Evolutionary conservation across 169 alveolate genomes (phyloP).

Genomic region (Plasmodium malariae): DNA sequence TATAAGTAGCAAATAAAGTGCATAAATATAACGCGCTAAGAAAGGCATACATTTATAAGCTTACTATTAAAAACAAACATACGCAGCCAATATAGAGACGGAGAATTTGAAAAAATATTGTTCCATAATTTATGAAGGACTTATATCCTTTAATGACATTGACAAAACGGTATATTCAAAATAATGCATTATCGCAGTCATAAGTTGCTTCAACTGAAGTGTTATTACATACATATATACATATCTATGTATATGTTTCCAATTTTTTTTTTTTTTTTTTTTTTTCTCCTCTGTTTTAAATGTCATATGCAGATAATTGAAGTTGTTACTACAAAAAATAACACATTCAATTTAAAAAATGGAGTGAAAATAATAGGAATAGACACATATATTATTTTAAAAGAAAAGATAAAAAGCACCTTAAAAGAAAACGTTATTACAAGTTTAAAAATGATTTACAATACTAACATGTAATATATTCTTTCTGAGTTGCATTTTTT

Average conservation of each 20-base stretch:
- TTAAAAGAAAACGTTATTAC: constrained; percentile 56
- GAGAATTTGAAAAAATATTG: constrained; percentile 70
- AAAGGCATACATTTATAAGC: neutral
- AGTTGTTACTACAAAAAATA: constrained; percentile 61
- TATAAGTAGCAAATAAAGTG: neutral
- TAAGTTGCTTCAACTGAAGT: neutral
- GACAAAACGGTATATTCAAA: constrained; percentile 51
- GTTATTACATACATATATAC: neutral
- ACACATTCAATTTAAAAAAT: constrained; percentile 38
- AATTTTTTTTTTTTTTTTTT: neutral
- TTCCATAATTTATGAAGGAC: constrained; percentile 67
- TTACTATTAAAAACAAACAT: neutral
- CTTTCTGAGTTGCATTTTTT: too few species aligned
- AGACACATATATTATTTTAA: constrained; percentile 59
- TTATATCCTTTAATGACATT: constrained; percentile 50
- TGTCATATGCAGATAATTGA: constrained; percentile 36
- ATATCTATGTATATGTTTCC: neutral
- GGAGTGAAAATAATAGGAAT: constrained; percentile 69
- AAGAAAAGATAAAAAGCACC: constrained; percentile 63
- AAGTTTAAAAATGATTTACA: constrained; percentile 48
- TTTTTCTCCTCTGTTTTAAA: neutral
- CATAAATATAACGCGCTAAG: neutral
- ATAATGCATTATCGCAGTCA: neutral
- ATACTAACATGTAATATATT: constrained; percentile 50
- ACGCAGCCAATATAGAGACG: constrained; percentile 39